These are phyloP conservation scores for Medakamo hakoo DNA, from an alignment of 139 green algal species.

Conservation along the genomic window DNA sequence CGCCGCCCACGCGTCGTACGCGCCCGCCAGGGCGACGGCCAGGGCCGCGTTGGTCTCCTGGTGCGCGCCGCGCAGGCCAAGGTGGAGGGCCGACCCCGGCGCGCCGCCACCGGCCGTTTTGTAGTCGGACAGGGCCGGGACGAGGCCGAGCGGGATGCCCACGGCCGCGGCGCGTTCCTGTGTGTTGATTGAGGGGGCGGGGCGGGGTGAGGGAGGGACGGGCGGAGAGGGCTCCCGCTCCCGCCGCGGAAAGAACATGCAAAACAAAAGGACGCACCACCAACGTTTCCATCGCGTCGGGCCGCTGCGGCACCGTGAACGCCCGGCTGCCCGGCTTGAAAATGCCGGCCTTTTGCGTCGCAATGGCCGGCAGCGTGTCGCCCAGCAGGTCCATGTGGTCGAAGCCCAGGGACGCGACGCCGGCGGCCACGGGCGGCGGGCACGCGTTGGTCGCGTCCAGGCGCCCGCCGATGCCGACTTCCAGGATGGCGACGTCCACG, in stretches of 20 bases:
- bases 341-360: conserved; percentile 89
- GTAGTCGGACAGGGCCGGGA: conserved; percentile 19
- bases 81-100: conserved; percentile 2
- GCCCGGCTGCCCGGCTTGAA: conserved; percentile 52
- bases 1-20: conserved; percentile 32
- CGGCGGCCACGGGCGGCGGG: conserved; percentile 36
- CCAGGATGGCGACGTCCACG: conserved; percentile 79
- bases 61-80: conserved; percentile 68
- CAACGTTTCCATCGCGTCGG: conserved; percentile 60
- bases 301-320: conserved; percentile 58
- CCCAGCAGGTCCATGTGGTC: conserved; percentile 94
- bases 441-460: conserved; percentile 89
- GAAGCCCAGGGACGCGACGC: conserved; percentile 73
- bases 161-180: conserved; percentile 22
- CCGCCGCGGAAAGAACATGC: too few species aligned
- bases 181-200: too few species aligned
- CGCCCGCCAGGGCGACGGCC: conserved; percentile 54
- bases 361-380: conserved; percentile 82
- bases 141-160: conserved; percentile 13
- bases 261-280: too few species aligned
- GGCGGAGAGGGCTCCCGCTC: too few species aligned
- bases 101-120: conserved; percentile 1
- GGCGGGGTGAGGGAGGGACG: too few species aligned
- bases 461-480: conserved; percentile 88
- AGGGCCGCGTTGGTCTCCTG: conserved; percentile 74